Percentiles rank a stretch among this genome's conserved stretches.
These are phyloP conservation scores for Naganishia albida DNA, from an alignment of 1,284 basidiomycete genomes.

Conservation along the genomic window DNA sequence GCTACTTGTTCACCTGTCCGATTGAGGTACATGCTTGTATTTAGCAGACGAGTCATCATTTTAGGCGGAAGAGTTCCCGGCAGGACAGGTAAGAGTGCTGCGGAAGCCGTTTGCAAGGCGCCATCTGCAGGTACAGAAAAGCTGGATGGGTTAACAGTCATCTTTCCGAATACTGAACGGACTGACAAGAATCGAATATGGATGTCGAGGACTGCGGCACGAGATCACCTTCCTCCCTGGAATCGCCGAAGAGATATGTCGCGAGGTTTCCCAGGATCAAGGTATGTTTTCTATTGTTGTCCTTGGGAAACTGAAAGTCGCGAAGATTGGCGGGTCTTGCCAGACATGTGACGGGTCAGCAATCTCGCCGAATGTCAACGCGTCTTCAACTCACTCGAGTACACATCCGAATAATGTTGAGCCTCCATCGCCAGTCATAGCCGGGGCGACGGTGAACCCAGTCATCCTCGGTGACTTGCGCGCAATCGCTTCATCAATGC, in stretches of 20 bases:
- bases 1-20: background rate
- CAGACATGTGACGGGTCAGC: background rate
- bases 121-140: background rate
- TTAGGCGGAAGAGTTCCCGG: background rate
- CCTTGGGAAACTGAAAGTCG: constrained; percentile 26
- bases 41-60: background rate
- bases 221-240: background rate
- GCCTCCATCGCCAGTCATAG: constrained; percentile 3
- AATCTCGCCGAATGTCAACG: background rate
- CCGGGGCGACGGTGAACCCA: constrained; percentile 15
- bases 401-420: constrained; percentile 19
- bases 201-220: background rate
- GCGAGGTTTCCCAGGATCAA: constrained; percentile 21
- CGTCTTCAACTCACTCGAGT: constrained; percentile 6
- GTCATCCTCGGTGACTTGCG: constrained; percentile 21
- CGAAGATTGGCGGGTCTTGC: constrained; percentile 13
- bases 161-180: background rate
- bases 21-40: background rate
- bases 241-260: background rate
- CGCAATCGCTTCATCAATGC: constrained; percentile 1
- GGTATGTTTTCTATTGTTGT: constrained; percentile 21
- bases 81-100: background rate
- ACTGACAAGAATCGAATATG: background rate
- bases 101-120: constrained; percentile 14
- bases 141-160: background rate